Base-by-base conservation (phyloP, 352 stramenopile species). In the Globisporangium uncinulatum region DNA sequence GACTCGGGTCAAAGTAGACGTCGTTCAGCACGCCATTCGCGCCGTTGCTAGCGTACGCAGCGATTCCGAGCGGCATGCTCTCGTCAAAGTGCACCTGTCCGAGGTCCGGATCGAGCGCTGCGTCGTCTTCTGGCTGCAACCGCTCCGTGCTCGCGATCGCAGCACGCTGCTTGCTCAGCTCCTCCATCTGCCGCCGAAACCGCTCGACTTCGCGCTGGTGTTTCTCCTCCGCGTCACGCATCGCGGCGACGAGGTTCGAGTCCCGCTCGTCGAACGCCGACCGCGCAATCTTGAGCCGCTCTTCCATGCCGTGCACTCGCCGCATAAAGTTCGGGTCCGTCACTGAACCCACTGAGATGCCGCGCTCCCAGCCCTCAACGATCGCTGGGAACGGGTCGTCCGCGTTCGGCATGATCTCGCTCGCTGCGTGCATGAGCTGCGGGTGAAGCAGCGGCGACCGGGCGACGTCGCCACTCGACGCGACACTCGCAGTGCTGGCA, bases 151-250 rank as follows among this genome's bases (percentile, higher is more conserved):
- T 47, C 11, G 79, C 77, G 31, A 87, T 86, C 20, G 79, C 81
- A 24, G 77, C 76, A 37, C 82, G 73, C 48, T 92, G 83, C 52
- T 89, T 85, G 59, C 90, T 81, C 47, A 94, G 77, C 51, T 94
- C 79, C 54, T 92, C 76, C 78, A 94, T 91, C 52, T 91, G 89
- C 58, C 83, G 82, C 20, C 79, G 72, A 39, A 91, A 91, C 0
- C 79, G 78, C 62, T 92, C 81, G 44, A 94, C 83, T 68, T 94
- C 84, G 42, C 79, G 79, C 58, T 92, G 70, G 47, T 94, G 84
- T 43, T 92, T 90, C 45, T 92, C 81, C 54, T 92, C 78, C 64
- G 90, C 81, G 43, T 67, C 88, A 45, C 80, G 77, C 43, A 92
- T 90, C 19, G 74, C 80, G 14, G 76, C 79, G 29, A 89, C 83